Percentiles rank a stretch among this genome's conserved stretches.
Conservation (phyloP, 169 alveolate species). For the Plasmodium blacklocki region DNA sequence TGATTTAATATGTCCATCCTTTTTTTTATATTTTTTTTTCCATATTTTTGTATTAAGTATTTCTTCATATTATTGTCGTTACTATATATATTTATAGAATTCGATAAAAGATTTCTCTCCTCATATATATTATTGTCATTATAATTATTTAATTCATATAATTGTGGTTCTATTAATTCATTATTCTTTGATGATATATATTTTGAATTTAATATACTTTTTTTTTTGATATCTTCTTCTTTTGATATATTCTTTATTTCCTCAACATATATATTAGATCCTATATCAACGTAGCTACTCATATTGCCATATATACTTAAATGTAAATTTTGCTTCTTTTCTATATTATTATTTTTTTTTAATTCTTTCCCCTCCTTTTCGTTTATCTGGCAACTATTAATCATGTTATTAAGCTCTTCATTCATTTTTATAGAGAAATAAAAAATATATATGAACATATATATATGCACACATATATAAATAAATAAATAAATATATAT, state of each 20-base stretch:
- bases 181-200: no score
- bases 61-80: neutral
- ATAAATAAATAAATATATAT: neutral
- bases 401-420: neutral
- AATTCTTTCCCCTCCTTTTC: neutral
- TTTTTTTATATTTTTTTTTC: neutral
- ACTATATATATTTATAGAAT: neutral
- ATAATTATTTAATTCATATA: no score
- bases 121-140: no score
- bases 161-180: no score
- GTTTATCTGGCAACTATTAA: neutral
- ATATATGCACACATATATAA: neutral
- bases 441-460: neutral
- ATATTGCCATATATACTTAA: no score
- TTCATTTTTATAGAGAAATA: neutral
- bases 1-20: neutral
- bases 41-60: neutral
- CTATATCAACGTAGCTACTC: no score
- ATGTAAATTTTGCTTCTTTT: neutral
- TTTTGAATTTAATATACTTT: no score
- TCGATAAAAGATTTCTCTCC: neutral
- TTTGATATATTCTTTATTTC: no score
- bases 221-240: no score
- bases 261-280: no score
- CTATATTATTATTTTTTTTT: slow-evolving; percentile 3